Evolutionary conservation across 805 yeast species (phyloP).

Genomic region (Yarrowia divulgata): DNA sequence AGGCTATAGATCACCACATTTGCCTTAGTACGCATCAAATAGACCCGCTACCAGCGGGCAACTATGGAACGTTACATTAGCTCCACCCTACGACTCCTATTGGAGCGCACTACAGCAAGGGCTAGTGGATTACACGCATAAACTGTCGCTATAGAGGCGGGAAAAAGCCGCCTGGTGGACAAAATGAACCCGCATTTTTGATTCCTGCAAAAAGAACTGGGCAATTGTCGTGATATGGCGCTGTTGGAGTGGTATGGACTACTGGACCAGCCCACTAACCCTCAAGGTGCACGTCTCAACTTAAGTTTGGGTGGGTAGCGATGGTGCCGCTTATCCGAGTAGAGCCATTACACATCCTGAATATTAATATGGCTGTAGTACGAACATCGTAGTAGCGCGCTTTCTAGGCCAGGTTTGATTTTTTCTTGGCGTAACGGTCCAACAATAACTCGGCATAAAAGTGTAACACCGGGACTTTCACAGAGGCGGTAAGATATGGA

Average conservation of each 20-base stretch:
- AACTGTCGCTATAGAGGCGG: background rate
- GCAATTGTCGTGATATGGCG: too few relatives aligned
- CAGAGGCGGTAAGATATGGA: background rate
- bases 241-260: background rate
- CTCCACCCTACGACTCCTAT: background rate
- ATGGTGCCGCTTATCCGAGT: constrained; percentile 14
- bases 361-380: background rate
- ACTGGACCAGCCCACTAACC: constrained; percentile 6
- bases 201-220: background rate
- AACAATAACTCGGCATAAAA: background rate
- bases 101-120: constrained; percentile 6
- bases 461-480: background rate
- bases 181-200: background rate
- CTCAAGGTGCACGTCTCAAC: constrained; percentile 24
- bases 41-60: background rate
- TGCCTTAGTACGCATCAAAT: background rate
- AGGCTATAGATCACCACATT: background rate
- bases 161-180: background rate
- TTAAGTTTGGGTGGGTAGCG: constrained; percentile 11
- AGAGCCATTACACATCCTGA: background rate
- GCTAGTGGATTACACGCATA: background rate
- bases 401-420: background rate
- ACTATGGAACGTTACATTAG: background rate
- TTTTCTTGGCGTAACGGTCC: constrained; percentile 7
- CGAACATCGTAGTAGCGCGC: too few relatives aligned